A percentile compares a stretch with the other conserved stretches of the same genome.
phyloP scores from a whole-genome alignment of 2,329 filamentous ascomycete species.

The Saccharata proteae region DNA sequence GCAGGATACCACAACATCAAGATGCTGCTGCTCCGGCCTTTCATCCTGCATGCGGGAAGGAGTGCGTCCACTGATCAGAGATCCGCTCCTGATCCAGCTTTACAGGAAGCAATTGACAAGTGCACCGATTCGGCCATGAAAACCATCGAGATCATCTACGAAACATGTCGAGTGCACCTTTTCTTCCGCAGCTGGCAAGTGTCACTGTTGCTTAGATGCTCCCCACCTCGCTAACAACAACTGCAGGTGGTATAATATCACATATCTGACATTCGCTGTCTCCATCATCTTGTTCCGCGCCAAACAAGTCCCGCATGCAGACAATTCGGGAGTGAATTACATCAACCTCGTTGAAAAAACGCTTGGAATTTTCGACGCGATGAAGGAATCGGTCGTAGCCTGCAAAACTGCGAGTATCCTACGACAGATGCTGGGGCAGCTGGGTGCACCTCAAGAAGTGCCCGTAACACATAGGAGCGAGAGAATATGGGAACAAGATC shows the following conservation, averaged over 20 bases:
- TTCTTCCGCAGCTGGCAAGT: slow-evolving; percentile 32
- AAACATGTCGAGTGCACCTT: slow-evolving; percentile 26
- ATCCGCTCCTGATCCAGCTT: slow-evolving; percentile 12
- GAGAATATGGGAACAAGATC: no score
- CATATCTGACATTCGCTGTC: slow-evolving; percentile 29
- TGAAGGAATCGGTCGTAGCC: slow-evolving; percentile 30
- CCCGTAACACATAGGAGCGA: no score
- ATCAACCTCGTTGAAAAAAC: slow-evolving; percentile 22
- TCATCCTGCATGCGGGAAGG: slow-evolving; percentile 21
- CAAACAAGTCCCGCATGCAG: slow-evolving; percentile 17
- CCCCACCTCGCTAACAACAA: neutral
- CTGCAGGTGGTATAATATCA: slow-evolving; percentile 31
- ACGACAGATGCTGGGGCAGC: slow-evolving; percentile 7
- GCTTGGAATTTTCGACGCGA: slow-evolving; percentile 28
- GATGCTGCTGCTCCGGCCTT: slow-evolving; percentile 27
- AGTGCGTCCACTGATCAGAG: slow-evolving; percentile 13
- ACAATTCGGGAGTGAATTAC: slow-evolving; percentile 13
- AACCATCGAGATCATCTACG: slow-evolving; percentile 29
- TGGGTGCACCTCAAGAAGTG: no score
- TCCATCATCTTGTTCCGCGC: slow-evolving; percentile 24
- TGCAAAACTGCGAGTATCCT: slow-evolving; percentile 21
- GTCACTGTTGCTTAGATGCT: neutral
- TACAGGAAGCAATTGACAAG: slow-evolving; percentile 22
- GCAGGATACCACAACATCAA: slow-evolving; percentile 27
- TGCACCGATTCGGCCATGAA: slow-evolving; percentile 27